Evolutionary conservation across 176 grass and related monocot genomes (phyloP).

Genomic region (Carex cristatella): DNA sequence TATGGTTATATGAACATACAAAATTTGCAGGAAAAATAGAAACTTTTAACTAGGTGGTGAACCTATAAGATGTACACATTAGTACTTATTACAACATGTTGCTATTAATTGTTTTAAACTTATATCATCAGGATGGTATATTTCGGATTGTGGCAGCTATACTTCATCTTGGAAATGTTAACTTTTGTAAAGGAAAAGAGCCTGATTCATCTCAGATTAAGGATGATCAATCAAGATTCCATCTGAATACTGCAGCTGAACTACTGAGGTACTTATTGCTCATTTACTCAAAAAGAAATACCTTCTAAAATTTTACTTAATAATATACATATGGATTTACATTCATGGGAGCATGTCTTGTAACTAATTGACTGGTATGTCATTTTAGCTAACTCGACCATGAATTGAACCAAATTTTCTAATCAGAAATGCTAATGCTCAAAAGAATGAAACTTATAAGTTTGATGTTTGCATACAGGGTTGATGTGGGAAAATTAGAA

Average conservation of each 20-base stretch:
- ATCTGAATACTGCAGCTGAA: slow-evolving; percentile 81
- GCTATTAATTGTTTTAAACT: neutral
- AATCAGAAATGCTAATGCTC: neutral
- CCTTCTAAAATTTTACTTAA: neutral
- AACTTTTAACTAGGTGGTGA: neutral
- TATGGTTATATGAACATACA: neutral
- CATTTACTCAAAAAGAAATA: neutral
- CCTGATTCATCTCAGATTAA: slow-evolving; percentile 88
- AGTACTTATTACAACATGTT: neutral
- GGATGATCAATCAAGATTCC: slow-evolving; percentile 89
- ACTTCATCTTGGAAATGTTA: slow-evolving; percentile 98
- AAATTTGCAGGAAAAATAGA: neutral
- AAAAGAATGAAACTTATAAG: neutral
- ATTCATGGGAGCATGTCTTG: neutral
- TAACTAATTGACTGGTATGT: neutral
- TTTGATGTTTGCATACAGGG: slow-evolving; percentile 44
- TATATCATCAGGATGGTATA: slow-evolving; percentile 72
- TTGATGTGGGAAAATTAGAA: slow-evolving; percentile 66
- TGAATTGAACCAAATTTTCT: neutral
- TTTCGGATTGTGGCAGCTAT: slow-evolving; percentile 92
- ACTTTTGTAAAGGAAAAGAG: slow-evolving; percentile 76
- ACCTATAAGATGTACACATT: neutral
- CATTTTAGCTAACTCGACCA: neutral
- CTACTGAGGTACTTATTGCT: slow-evolving; percentile 64
- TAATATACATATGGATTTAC: neutral